Percentiles rank a stretch among this genome's conserved stretches.
These are phyloP conservation scores for Cladosporium cucumerinum DNA, from an alignment of 2,329 filamentous ascomycete genomes.

Conservation along the genomic window DNA sequence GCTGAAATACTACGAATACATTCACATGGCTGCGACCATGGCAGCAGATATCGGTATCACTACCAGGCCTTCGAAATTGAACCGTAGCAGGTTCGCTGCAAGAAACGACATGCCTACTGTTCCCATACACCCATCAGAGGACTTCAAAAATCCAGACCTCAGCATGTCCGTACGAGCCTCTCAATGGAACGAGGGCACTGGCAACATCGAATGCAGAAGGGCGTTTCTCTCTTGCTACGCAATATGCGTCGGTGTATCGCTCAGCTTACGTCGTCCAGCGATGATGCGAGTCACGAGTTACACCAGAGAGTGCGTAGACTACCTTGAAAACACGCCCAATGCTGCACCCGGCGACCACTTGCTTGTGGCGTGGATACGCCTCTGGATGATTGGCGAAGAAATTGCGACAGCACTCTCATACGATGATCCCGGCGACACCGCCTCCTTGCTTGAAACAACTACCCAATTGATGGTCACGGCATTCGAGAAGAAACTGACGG, in stretches of 20 bases:
- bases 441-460: conserved; percentile 58
- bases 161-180: conserved; percentile 24
- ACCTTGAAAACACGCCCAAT: conserved; percentile 54
- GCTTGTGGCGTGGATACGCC: conserved; percentile 58
- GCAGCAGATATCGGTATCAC: conserved; percentile 44
- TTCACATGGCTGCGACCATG: conserved; percentile 52
- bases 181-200: conserved; percentile 45
- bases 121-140: conserved; percentile 26
- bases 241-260: conserved; percentile 57
- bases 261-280: conserved; percentile 60
- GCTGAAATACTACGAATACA: conserved; percentile 51
- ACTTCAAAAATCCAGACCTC: conserved; percentile 27
- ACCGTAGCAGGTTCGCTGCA: conserved; percentile 18
- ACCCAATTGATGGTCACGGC: conserved; percentile 62
- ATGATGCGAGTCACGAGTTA: conserved; percentile 60
- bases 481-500: conserved; percentile 63
- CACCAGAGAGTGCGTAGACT: conserved; percentile 58
- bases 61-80: conserved; percentile 17
- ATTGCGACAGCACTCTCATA: conserved; percentile 63
- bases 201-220: conserved; percentile 54
- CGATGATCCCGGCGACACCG: conserved; percentile 58
- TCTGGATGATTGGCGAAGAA: conserved; percentile 65
- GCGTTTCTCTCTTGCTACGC: conserved; percentile 61
- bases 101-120: conserved; percentile 1
- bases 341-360: conserved; percentile 56